A percentile compares a stretch with the other conserved stretches of the same genome.
These are phyloP conservation scores for Aspergillus clavatus DNA, from an alignment of 2,329 filamentous ascomycete species.

Conservation along the genomic window DNA sequence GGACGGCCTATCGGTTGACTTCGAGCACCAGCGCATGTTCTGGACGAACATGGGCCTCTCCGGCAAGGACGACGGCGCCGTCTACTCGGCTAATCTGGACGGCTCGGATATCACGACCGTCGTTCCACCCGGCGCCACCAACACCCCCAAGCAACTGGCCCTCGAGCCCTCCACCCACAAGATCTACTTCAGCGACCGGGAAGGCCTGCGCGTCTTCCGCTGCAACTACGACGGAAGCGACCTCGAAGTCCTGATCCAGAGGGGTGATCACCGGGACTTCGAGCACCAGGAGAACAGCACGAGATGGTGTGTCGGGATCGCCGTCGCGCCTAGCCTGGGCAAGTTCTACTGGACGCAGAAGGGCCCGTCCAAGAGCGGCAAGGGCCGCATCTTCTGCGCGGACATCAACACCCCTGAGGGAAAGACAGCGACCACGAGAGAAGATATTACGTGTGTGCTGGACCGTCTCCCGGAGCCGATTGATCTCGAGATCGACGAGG, in stretches of 20 bases:
- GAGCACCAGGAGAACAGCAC: constrained; percentile 33
- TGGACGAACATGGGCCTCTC: constrained; percentile 50
- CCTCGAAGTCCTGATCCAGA: constrained; percentile 39
- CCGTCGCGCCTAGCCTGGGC: constrained; percentile 40
- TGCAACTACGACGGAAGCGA: constrained; percentile 33
- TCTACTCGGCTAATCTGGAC: constrained; percentile 47
- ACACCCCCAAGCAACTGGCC: constrained; percentile 47
- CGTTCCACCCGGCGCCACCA: constrained; percentile 40
- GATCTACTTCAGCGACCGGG: constrained; percentile 43
- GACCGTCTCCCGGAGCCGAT: constrained; percentile 52
- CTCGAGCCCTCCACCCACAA: constrained; percentile 25
- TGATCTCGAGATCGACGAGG: constrained; percentile 52
- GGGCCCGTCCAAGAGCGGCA: constrained; percentile 47
- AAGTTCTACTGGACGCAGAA: constrained; percentile 60
- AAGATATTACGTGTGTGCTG: constrained; percentile 44
- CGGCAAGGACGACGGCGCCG: constrained; percentile 38
- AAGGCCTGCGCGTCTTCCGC: constrained; percentile 38
- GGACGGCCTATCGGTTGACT: constrained; percentile 44
- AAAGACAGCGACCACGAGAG: constrained; percentile 30
- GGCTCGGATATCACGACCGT: constrained; percentile 45
- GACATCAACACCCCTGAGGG: constrained; percentile 37
- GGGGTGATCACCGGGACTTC: constrained; percentile 18
- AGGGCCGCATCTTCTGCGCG: constrained; percentile 53
- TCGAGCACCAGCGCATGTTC: constrained; percentile 37
- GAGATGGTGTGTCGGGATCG: constrained; percentile 55